Percentiles rank a stretch among this genome's conserved stretches.
Conservation (phyloP, 495 filamentous ascomycete species). For the Penicillium cinerascens region DNA sequence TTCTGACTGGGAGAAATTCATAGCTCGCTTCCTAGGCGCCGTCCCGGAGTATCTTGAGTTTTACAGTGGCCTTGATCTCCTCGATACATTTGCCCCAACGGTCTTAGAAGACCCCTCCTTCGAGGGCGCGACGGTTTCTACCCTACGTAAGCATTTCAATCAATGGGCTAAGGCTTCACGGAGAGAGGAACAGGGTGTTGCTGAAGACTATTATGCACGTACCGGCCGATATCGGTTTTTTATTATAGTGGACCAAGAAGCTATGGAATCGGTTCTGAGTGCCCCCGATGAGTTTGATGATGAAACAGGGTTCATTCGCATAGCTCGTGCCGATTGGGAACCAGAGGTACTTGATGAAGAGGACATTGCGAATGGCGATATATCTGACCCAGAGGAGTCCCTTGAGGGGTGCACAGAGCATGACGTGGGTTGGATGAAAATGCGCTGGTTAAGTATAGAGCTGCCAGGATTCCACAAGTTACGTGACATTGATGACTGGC, state of each 20-base stretch:
- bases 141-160: slow-evolving; percentile 28
- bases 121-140: slow-evolving; percentile 20
- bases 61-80: slow-evolving; percentile 25
- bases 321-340: slow-evolving; percentile 22
- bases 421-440: slow-evolving; percentile 2
- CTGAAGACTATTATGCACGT: neutral
- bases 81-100: slow-evolving; percentile 25
- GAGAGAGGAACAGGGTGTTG: slow-evolving; percentile 14
- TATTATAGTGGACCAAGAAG: slow-evolving; percentile 26
- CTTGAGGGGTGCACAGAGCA: neutral
- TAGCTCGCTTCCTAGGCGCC: neutral
- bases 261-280: slow-evolving; percentile 22
- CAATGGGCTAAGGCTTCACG: slow-evolving; percentile 5
- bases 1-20: slow-evolving; percentile 26
- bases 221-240: slow-evolving; percentile 24
- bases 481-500: neutral
- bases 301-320: slow-evolving; percentile 16
- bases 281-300: slow-evolving; percentile 1
- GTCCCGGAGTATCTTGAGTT: slow-evolving; percentile 10
- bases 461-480: neutral
- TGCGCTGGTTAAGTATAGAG: neutral
- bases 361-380: neutral
- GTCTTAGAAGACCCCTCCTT: slow-evolving; percentile 30
- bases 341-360: slow-evolving; percentile 1
- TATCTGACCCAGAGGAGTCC: neutral